Percentiles rank a stretch among this genome's conserved stretches.
phyloP scores from a whole-genome alignment of 305 asterid genomes.

The Salvia sclarea region DNA sequence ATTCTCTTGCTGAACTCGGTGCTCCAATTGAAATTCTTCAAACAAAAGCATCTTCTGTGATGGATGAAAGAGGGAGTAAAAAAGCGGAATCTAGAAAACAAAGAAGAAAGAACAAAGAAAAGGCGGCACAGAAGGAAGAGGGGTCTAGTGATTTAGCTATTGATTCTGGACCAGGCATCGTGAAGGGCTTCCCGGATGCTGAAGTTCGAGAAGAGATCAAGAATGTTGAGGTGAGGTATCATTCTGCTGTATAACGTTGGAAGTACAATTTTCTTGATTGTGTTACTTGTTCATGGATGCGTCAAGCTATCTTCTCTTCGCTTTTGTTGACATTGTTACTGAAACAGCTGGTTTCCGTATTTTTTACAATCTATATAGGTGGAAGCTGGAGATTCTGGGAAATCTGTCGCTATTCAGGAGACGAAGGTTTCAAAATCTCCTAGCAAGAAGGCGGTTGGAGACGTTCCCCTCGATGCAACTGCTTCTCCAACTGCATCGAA shows the following conservation, averaged over 20 bases:
- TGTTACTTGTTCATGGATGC: not conserved
- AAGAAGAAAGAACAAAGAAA: constrained; percentile 70
- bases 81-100: constrained; percentile 58
- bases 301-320: not conserved
- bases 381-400: constrained; percentile 43
- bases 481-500: constrained; percentile 52
- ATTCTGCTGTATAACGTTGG: constrained; percentile 1
- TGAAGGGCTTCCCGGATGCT: constrained; percentile 42
- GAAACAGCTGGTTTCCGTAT: constrained; percentile 4
- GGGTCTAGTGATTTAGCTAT: constrained; percentile 39
- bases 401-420: constrained; percentile 37
- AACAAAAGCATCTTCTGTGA: constrained; percentile 46
- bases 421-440: constrained; percentile 35
- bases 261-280: not conserved
- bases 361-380: constrained; percentile 45
- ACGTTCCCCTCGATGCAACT: constrained; percentile 32
- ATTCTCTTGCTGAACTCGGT: constrained; percentile 78
- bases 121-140: constrained; percentile 50
- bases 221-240: constrained; percentile 45
- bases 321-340: not conserved
- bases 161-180: constrained; percentile 39
- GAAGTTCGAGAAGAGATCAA: constrained; percentile 44
- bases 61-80: constrained; percentile 58
- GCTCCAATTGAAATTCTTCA: constrained; percentile 55
- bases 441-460: constrained; percentile 41